Percentiles rank a stretch among this genome's conserved stretches.
phyloP scores from a whole-genome alignment of 495 filamentous ascomycete genomes.

The Filosporella fistucella region DNA sequence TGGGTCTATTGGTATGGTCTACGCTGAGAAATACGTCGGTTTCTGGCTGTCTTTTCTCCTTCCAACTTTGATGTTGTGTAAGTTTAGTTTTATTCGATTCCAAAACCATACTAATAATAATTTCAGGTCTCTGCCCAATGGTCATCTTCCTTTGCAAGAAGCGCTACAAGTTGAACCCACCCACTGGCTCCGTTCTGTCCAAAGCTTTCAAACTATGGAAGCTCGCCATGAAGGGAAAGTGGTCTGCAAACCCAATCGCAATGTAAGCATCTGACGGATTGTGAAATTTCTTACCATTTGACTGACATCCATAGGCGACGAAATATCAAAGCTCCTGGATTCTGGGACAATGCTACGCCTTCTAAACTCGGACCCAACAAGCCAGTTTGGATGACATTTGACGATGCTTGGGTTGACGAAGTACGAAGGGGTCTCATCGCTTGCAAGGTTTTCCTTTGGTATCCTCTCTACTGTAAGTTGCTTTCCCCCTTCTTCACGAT shows the following conservation, averaged over 20 bases:
- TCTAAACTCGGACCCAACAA: conserved; percentile 39
- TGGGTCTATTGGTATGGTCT: conserved; percentile 42
- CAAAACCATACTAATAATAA: not conserved
- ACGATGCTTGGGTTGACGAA: conserved; percentile 70
- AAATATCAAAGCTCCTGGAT: conserved; percentile 45
- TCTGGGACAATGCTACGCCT: conserved; percentile 68
- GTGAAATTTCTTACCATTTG: not conserved
- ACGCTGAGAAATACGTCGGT: conserved; percentile 69
- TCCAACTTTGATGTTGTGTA: conserved; percentile 50
- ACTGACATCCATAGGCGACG: conserved; percentile 26
- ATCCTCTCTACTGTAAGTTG: conserved; percentile 51
- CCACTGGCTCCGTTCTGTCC: conserved; percentile 46
- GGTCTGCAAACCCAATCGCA: conserved; percentile 9
- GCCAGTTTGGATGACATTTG: conserved; percentile 67
- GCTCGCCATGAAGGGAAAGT: conserved; percentile 17
- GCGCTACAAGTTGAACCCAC: conserved; percentile 38
- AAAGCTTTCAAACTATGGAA: conserved; percentile 41
- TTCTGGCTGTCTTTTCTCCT: conserved; percentile 66
- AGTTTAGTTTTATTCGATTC: not conserved
- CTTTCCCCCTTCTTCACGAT: too few relatives aligned
- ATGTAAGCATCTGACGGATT: not conserved
- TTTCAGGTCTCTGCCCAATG: conserved; percentile 31
- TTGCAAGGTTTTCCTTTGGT: conserved; percentile 63
- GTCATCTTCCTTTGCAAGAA: conserved; percentile 46
- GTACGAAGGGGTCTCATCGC: conserved; percentile 62